These are phyloP conservation scores for Calonectria pseudoreteaudii DNA, from an alignment of 2,329 filamentous ascomycete species.

Conservation along the genomic window DNA sequence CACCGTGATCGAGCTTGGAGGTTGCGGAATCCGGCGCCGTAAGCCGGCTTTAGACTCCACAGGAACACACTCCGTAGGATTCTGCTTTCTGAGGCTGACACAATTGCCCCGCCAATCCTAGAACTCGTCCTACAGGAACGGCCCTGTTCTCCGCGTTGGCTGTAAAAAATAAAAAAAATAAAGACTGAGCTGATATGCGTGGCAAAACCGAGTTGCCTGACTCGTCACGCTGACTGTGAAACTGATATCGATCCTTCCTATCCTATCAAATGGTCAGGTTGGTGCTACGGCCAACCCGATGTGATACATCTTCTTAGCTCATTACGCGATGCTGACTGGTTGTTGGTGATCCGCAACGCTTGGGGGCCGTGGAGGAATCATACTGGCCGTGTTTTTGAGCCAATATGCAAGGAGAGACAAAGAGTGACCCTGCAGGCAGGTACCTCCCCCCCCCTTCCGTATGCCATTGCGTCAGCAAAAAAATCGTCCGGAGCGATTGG, in stretches of 20 bases:
- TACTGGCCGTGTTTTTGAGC: background rate
- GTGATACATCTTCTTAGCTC: conserved; percentile 4
- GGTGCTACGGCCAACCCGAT: background rate
- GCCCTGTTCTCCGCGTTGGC: background rate
- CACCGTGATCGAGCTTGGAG: background rate
- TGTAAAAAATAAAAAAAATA: background rate
- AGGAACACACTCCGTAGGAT: background rate
- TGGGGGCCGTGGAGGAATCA: background rate
- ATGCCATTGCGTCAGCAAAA: background rate
- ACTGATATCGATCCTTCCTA: background rate
- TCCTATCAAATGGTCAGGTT: background rate
- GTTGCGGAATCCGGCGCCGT: background rate
- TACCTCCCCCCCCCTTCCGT: background rate
- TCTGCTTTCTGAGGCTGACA: background rate
- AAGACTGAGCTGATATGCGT: background rate
- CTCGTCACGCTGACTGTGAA: background rate
- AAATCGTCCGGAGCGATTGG: background rate
- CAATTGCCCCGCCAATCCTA: background rate
- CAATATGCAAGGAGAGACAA: background rate
- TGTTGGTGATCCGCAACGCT: background rate
- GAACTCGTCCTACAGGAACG: background rate
- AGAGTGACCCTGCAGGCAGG: background rate
- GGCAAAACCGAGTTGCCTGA: background rate
- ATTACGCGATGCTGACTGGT: background rate
- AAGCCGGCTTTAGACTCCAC: background rate